Percentiles rank a stretch among this genome's conserved stretches.
phyloP scores from a whole-genome alignment of 2,329 filamentous ascomycete species.

The Ustulina deusta region DNA sequence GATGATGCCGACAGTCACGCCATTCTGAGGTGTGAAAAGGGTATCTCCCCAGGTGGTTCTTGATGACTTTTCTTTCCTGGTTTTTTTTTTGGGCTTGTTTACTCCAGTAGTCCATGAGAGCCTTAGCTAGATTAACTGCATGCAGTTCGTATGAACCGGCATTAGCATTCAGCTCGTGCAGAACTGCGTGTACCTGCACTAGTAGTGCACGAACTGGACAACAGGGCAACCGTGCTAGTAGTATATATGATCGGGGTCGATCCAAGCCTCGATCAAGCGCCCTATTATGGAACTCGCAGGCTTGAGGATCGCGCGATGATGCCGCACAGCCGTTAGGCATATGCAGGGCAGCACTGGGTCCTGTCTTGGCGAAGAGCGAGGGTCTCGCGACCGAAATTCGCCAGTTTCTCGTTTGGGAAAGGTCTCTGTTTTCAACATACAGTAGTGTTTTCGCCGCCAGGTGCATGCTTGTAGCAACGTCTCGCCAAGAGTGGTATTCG shows the following conservation, averaged over 20 bases:
- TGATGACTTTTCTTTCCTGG: neutral
- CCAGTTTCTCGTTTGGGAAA: constrained; percentile 3
- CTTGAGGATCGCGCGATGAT: neutral
- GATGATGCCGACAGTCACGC: neutral
- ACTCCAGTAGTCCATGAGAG: too few species aligned
- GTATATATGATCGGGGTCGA: neutral
- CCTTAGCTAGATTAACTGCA: neutral
- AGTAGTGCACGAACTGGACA: neutral
- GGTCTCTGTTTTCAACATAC: neutral
- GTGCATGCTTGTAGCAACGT: neutral
- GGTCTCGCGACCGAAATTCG: neutral
- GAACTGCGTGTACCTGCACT: neutral
- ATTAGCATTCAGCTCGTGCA: neutral
- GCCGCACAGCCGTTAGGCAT: neutral
- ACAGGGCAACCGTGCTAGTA: neutral
- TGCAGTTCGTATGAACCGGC: neutral
- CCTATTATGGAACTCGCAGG: neutral
- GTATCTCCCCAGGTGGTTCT: neutral
- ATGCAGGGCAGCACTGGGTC: neutral
- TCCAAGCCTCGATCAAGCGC: neutral
- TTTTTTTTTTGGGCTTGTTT: too few species aligned
- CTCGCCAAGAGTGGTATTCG: constrained; percentile 1
- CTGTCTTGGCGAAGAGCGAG: neutral
- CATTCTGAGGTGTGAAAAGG: neutral
- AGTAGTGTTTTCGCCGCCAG: neutral